These are phyloP conservation scores for Exophiala viscosa DNA, from an alignment of 2,329 filamentous ascomycete genomes.

Conservation along the genomic window DNA sequence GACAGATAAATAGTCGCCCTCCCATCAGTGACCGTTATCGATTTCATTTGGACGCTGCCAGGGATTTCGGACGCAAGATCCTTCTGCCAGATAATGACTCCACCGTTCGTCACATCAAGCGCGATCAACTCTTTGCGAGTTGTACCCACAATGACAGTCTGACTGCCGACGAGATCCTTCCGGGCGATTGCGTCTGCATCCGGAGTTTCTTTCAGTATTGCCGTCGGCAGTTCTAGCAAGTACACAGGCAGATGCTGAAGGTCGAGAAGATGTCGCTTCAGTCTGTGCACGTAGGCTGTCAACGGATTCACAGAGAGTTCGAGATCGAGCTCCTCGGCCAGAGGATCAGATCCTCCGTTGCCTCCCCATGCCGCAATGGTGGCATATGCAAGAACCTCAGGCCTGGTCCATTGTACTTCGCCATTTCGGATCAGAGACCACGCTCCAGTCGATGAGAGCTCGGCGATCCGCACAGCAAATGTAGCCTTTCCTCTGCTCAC, in stretches of 20 bases:
- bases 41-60: constrained; percentile 58
- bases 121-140: constrained; percentile 74
- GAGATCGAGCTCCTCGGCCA: constrained; percentile 76
- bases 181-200: constrained; percentile 34
- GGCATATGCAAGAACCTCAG: constrained; percentile 77
- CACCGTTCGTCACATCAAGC: constrained; percentile 71
- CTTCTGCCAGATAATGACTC: constrained; percentile 71
- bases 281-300: constrained; percentile 80
- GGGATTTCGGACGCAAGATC: constrained; percentile 57
- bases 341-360: constrained; percentile 65
- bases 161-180: constrained; percentile 84
- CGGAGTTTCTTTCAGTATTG: constrained; percentile 48
- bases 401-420: constrained; percentile 71
- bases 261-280: constrained; percentile 76
- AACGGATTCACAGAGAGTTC: constrained; percentile 80
- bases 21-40: constrained; percentile 61
- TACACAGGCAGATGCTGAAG: constrained; percentile 72
- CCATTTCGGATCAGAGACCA: constrained; percentile 85
- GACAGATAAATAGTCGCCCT: constrained; percentile 57
- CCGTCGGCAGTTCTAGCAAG: constrained; percentile 64
- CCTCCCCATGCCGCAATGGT: constrained; percentile 78
- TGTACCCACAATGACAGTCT: constrained; percentile 76
- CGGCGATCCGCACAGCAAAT: constrained; percentile 74
- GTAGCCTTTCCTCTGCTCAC: constrained; percentile 65
- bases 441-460: constrained; percentile 63